Evolutionary conservation across 352 stramenopile species (phyloP), one percentile per base, ranked within the genome.

Genomic region (Phytopythium kandeliae): DNA sequence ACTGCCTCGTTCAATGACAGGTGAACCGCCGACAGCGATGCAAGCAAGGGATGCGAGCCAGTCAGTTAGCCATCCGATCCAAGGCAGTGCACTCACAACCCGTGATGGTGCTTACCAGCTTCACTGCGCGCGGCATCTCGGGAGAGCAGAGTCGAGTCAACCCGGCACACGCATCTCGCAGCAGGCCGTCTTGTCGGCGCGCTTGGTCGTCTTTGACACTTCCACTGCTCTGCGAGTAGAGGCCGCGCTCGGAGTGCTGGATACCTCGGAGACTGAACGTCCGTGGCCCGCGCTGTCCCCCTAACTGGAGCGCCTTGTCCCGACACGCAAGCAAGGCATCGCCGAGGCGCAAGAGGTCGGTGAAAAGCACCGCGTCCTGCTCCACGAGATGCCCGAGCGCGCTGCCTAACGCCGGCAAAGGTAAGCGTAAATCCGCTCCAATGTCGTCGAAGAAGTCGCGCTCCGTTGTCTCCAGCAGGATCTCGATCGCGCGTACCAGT

Each of bases 131-230:
- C 3, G 79, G 76, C 66, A 85, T 77, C 37, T 83, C 68, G 8
- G 74, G 73, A 2, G 76, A 81, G 25, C 84, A 63, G 41, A 90
- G 42, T 0, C 63, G 52, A 19, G 74, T 37, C 37, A 86, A 71
- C 2, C 74, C 65, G 31, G 33, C 22, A 43, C 66, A 70, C 48
- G 13, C 19, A 31, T 46, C 9, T 52, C 44, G 9, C 22, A 44
- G 24, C 42, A 61, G 25, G 15, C 30, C 15, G 7, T 15, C 38
- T 44, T 44, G 38, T 16, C 38, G 38, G 8, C 9, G 38, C 4
- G 38, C 13, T 9, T 28, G 10, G 2, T 28, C 4, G 8, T 1
- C 38, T 6, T 0, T 44, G 8, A 15, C 8, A 10, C 8, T 19
- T 0, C 6, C 36, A 24, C 17, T 25, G n/a, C 38, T 44, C 1